Evolutionary conservation across 257 asterid species (phyloP), one percentile per base, ranked within the genome.

Genomic region (Solanum chiquidenum): DNA sequence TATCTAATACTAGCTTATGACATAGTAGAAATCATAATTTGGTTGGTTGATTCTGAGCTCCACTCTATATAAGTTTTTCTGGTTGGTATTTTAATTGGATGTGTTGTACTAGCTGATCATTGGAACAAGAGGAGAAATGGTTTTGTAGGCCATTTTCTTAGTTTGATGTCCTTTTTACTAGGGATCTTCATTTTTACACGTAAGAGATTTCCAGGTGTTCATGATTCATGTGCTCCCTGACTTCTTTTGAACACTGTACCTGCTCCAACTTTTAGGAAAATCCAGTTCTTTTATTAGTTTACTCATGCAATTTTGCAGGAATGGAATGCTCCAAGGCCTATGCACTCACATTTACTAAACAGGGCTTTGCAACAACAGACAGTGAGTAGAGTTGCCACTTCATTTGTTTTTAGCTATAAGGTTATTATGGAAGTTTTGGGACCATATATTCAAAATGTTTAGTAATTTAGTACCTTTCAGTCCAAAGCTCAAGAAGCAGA

Each of bases 301-400:
- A 38, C 52, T 68, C 29, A 4, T 85, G 60, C 12, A 38, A 46
- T 68, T 68, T 62, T 91, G 69, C 25, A 91, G 92, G 92, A 91
- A 89, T 91, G 92, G 94, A 92, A 88, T 87, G 92, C 91, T 90
- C 94, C 94, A 44, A 90, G 76, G 62, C 86, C 90, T 49, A 88
- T 85, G 93, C 93, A 92, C 62, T 83, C 82, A 62, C 88, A 69
- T 85, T 88, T 92, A 29, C 85, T 92, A 42, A 64, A 90, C 74
- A 87, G 89, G 55, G 92, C 92, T 75, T 55, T 90, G 52, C 88
- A 88, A 74, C 91, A 33, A 25, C 85, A 86, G 80, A 88, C 40
- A 55, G 94, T 92, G 86, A 92, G 93, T 90, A 64, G 55, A 83
- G 42, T 80, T 88, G 83, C 49, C 82, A 38, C 35, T 20, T 35